Evolutionary conservation across 2,329 filamentous ascomycete species (phyloP), one percentile per base, ranked within the genome.

Genomic region (Xylariaceae sp.): DNA sequence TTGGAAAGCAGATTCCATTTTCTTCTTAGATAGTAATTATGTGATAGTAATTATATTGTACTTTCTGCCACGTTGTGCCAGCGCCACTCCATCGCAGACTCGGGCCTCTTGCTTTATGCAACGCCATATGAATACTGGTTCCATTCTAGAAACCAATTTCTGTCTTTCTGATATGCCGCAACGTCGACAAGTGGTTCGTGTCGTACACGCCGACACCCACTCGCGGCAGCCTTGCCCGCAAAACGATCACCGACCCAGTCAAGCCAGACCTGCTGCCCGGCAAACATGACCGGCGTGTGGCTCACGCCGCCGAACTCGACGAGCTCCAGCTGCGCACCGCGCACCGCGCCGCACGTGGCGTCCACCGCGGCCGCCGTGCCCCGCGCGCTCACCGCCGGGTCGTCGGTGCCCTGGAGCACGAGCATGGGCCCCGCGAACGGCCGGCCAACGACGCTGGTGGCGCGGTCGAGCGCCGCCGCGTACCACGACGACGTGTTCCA

Each of bases 351-450:
- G 26, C 49, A 50, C 1, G 52, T 51, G 3, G 34, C 47, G 15
- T 17, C 3, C 2, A 56, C 43, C 6, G 46, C 48, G 8, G 40
- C 42, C 8, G 39, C 36, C n/a, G 45, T 55, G 12, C 40, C 33
- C 1, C 39, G 30, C 19, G 46, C 43, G 2, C 48, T 42, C 3
- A 59, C 34, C 16, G 44, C 46, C 3, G 16, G n/a, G 19, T 64
- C 59, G 1, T 34, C 42, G 2, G 50, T 54, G 11, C 65, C 66
- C 37, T 66, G 63, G 2, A 68, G 17, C 4, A 69, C 60, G 0
- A 68, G 50, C 47, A 69, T 42, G 3, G 64, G 66, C 0, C 62
- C 65, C 2, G 46, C 46, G 35, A 66, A 60, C 4, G 59, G 49
- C 26, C 53, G 57, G 2, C 58, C 52, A 2, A 63, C 64, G 13